Evolutionary conservation across 2,329 filamentous ascomycete genomes (phyloP), one percentile per base, ranked within the genome.

Genomic region (Orbilia ellipsospora): DNA sequence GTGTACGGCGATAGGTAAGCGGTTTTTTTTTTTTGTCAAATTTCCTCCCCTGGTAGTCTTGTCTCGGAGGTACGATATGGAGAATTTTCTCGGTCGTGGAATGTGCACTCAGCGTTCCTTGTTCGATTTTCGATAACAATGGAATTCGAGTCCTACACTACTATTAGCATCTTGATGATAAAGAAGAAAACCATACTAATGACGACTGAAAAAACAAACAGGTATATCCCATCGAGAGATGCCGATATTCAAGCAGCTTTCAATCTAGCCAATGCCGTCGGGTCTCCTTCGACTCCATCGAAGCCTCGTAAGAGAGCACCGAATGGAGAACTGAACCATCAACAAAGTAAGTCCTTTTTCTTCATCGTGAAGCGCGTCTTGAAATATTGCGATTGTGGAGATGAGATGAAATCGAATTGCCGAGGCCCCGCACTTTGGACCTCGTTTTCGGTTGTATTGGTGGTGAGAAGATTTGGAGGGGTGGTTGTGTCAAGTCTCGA

Each of bases 221-320:
- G 95, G 80, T 99, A 99, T 82, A 98, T 99, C 79, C 95, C 95
- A 28, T 96, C 95, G 79, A 89, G 95, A 50, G 90, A 94, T 78
- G 93, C 97, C 82, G 95, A 99, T 82, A 85, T 98, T 23, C 92
- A 94, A 81, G 93, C 94, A 63, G 96, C 93, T 82, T 98, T 95
- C 83, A 97, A 90, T 81, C 85, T 98, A 66, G 86, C 98, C 28
- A 92, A 96, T 80, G 94, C 97, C 77, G 93, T 97, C 81, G 93
- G 91, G 45, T 97, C 94, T 18, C 95, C 95, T 18, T 92, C 94
- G 12, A 97, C 94, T 0, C 93, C 94, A 0, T 94, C 93, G 2
- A 92, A 90, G 81, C 88, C 91, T 73, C 93, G 92, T 83, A 94
- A 92, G 84, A 90, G 94, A 51, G 90, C 90, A 20, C 92, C 93